phyloP scores from a whole-genome alignment of 345 rosid genomes.

The Leavenworthia alabamica region DNA sequence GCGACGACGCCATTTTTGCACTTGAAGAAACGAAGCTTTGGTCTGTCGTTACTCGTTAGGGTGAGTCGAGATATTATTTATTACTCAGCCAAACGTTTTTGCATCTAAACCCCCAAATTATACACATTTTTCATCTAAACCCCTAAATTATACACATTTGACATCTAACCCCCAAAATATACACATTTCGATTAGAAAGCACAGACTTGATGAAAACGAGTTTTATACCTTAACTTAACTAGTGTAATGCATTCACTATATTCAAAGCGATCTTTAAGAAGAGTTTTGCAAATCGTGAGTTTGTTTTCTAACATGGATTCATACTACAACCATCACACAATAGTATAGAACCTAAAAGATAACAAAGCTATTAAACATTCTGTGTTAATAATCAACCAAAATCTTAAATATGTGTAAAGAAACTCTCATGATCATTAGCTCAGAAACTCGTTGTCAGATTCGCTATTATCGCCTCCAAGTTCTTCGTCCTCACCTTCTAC shows the following conservation, averaged over 20 bases:
- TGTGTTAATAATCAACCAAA: constrained; percentile 28
- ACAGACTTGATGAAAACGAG: not conserved
- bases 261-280: not conserved
- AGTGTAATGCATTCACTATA: not conserved
- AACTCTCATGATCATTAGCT: constrained; percentile 22
- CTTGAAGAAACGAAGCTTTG: not conserved
- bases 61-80: no score
- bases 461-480: constrained; percentile 31
- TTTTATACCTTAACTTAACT: not conserved
- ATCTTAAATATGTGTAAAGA: constrained; percentile 17
- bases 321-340: constrained; percentile 32
- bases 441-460: constrained; percentile 31
- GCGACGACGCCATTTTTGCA: constrained; percentile 47
- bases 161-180: not conserved
- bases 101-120: not conserved
- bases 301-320: constrained; percentile 18
- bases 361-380: constrained; percentile 16
- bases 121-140: not conserved
- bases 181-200: not conserved
- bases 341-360: constrained; percentile 17
- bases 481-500: constrained; percentile 28
- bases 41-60: no score
- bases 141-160: not conserved
- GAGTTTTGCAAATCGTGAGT: constrained; percentile 17
- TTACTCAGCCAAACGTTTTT: not conserved